A percentile compares a stretch with the other conserved stretches of the same genome.
These are phyloP conservation scores for Hapsidospora chrysogenum DNA, from an alignment of 495 filamentous ascomycete species.

Conservation along the genomic window DNA sequence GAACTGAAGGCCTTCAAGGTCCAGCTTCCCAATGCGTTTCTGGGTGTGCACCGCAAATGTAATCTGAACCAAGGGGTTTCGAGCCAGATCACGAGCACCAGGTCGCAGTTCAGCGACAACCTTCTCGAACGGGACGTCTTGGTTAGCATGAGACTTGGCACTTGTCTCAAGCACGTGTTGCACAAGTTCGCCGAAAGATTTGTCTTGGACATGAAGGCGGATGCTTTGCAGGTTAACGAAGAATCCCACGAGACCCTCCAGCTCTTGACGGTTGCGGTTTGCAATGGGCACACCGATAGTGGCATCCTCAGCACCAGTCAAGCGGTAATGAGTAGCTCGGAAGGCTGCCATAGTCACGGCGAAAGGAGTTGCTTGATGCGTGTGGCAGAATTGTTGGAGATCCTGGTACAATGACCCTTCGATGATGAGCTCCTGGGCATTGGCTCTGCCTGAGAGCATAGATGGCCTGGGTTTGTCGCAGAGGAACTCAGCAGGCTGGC, in stretches of 20 bases:
- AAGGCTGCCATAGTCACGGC: constrained; percentile 5
- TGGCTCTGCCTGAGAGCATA: constrained; percentile 5
- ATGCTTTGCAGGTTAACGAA: constrained; percentile 7
- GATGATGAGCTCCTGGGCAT: constrained; percentile 2
- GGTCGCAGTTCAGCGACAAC: constrained; percentile 4
- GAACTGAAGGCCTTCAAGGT: constrained; percentile 4
- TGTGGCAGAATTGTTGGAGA: constrained; percentile 4
- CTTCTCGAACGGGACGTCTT: constrained; percentile 6
- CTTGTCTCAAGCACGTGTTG: constrained; percentile 4
- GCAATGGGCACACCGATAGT: constrained; percentile 5
- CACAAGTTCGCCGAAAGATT: constrained; percentile 5
- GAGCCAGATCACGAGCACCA: constrained; percentile 4
- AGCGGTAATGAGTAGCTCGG: constrained; percentile 5
- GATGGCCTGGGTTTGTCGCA: constrained; percentile 4
- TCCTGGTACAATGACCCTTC: constrained; percentile 2
- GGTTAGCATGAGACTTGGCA: constrained; percentile 3
- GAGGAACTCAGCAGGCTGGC: constrained; percentile 5
- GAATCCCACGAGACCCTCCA: constrained; percentile 6
- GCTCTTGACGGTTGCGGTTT: constrained; percentile 5
- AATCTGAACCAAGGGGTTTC: constrained; percentile 6
- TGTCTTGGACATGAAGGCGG: constrained; percentile 3
- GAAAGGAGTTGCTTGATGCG: constrained; percentile 3
- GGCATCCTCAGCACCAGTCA: constrained; percentile 5
- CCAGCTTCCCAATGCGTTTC: constrained; percentile 5
- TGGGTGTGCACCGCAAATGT: constrained; percentile 6